Percentiles rank a stretch among this genome's conserved stretches.
These are phyloP conservation scores for Metschnikowia bowlesiae DNA, from an alignment of 805 yeast species.

Conservation along the genomic window DNA sequence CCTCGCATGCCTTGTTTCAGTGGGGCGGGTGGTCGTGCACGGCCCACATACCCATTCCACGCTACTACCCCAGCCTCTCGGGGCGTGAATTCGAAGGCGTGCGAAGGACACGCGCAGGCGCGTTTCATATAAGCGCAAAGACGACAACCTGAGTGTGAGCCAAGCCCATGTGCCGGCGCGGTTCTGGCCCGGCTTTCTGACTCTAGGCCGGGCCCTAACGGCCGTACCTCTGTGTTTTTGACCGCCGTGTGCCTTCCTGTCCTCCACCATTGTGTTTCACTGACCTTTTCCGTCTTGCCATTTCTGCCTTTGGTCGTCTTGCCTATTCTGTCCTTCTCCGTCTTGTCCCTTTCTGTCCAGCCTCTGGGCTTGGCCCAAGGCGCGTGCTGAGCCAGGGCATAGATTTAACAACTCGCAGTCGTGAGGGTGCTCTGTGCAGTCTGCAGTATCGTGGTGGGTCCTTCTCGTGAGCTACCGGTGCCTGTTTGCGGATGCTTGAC, in stretches of 20 bases:
- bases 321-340: background rate
- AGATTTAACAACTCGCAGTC: background rate
- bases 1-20: no score
- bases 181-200: no score
- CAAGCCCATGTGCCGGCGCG: no score
- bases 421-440: background rate
- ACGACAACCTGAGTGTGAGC: no score
- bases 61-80: background rate
- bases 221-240: no score
- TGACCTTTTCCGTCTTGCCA: no score
- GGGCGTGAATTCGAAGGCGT: background rate
- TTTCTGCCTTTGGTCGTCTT: no score
- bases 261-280: no score
- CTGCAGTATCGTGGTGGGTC: background rate
- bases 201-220: no score
- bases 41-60: background rate
- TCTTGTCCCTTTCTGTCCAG: background rate
- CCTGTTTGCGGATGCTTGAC: no score
- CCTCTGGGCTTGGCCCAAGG: background rate
- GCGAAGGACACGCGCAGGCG: background rate
- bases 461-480: no score
- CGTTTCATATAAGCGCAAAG: background rate
- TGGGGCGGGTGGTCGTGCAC: background rate
- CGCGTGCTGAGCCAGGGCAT: background rate
- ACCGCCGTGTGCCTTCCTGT: no score